These are phyloP conservation scores for Solanum virginianum DNA, from an alignment of 257 asterid species.

Conservation along the genomic window DNA sequence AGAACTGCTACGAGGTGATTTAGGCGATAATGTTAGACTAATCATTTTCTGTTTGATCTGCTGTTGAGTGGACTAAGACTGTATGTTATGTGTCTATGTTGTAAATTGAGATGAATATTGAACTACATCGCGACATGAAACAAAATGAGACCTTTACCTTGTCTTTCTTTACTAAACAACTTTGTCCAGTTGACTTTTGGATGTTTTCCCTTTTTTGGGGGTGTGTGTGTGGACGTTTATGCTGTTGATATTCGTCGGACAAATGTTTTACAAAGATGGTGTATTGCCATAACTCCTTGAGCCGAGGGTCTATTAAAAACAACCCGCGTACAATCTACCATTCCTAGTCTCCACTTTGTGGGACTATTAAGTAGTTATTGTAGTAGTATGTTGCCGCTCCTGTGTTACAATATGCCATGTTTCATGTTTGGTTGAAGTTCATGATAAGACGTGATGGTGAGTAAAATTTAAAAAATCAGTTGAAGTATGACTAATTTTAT, in stretches of 20 bases:
- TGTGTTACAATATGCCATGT: not conserved
- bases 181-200: not conserved
- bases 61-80: not conserved
- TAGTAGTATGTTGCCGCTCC: not conserved
- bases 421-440: not conserved
- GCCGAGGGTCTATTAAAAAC: not conserved
- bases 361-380: not conserved
- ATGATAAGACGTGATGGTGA: not conserved
- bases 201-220: not conserved
- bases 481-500: not conserved
- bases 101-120: not conserved
- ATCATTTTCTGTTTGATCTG: not conserved
- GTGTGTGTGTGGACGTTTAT: not conserved
- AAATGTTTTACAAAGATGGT: not conserved
- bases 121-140: not conserved
- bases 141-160: not conserved
- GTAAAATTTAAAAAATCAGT: not conserved
- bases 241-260: not conserved
- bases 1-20: constrained; percentile 39
- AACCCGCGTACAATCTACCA: too few species aligned
- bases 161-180: not conserved
- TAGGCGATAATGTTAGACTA: not conserved
- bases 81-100: not conserved
- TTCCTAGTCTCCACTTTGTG: not conserved
- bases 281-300: not conserved